Evolutionary conservation across 176 grass and related monocot species (phyloP).

Genomic region (Juncus inflexus): DNA sequence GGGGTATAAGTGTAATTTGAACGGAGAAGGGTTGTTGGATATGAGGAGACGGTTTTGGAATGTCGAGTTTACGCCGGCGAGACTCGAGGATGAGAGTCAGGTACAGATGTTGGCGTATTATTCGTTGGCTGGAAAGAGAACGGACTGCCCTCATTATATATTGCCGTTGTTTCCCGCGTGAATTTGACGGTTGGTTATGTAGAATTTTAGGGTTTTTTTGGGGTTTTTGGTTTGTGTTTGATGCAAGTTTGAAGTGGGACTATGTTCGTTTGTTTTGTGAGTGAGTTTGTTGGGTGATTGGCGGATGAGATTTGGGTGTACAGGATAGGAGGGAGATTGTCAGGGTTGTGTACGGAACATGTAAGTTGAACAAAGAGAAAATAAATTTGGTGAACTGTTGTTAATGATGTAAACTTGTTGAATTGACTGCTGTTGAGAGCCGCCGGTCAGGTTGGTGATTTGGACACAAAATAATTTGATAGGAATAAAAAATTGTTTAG

Average conservation of each 20-base stretch:
- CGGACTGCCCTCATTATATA: slow-evolving; percentile 56
- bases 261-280: background rate
- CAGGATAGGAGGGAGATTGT: too few relatives aligned
- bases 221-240: slow-evolving; percentile 6
- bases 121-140: slow-evolving; percentile 74
- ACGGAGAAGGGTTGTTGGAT: slow-evolving; percentile 49
- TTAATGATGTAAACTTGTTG: too few relatives aligned
- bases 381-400: too few relatives aligned
- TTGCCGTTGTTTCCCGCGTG: slow-evolving; percentile 59
- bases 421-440: too few relatives aligned
- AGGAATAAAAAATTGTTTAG: too few relatives aligned
- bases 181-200: background rate
- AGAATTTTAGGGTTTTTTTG: background rate
- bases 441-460: too few relatives aligned
- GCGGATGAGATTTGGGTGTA: too few relatives aligned
- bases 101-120: slow-evolving; percentile 80
- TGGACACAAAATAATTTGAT: too few relatives aligned
- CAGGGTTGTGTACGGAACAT: too few relatives aligned
- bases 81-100: slow-evolving; percentile 44
- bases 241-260: background rate
- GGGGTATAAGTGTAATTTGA: slow-evolving; percentile 67
- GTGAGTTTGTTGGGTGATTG: too few relatives aligned
- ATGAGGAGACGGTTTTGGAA: slow-evolving; percentile 87
- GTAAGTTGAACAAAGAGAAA: too few relatives aligned
- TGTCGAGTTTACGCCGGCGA: slow-evolving; percentile 68